Conservation (phyloP, 2,329 filamentous ascomycete genomes). For the Colletotrichum tamarilloi region DNA sequence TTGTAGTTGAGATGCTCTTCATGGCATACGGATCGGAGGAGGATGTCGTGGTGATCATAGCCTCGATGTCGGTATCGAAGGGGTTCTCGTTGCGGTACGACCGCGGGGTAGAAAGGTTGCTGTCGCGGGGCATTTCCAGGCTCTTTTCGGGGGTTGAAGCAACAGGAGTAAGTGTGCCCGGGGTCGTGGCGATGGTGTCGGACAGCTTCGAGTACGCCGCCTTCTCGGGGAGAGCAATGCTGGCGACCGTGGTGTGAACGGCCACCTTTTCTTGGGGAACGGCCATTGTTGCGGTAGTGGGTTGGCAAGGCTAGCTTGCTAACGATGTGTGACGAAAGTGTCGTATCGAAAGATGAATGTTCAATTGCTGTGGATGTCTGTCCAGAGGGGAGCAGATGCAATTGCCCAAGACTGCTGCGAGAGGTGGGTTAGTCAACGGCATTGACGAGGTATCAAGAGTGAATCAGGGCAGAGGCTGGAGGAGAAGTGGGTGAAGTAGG, state of each 20-base stretch:
- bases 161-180: slow-evolving; percentile 31
- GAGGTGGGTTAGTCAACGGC: slow-evolving; percentile 28
- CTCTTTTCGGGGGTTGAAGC: slow-evolving; percentile 38
- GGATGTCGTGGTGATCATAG: slow-evolving; percentile 55
- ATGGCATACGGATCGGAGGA: slow-evolving; percentile 44
- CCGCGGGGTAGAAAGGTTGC: slow-evolving; percentile 56
- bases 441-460: slow-evolving; percentile 13
- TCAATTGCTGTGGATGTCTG: background rate
- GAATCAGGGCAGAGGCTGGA: slow-evolving; percentile 10
- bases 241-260: slow-evolving; percentile 10
- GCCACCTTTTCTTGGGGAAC: slow-evolving; percentile 25
- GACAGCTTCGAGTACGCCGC: slow-evolving; percentile 22
- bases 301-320: background rate
- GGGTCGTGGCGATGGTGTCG: slow-evolving; percentile 4
- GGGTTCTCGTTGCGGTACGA: slow-evolving; percentile 58
- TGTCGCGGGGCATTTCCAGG: slow-evolving; percentile 45
- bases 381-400: background rate
- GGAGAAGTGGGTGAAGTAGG: slow-evolving; percentile 1
- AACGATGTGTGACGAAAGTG: slow-evolving; percentile 9
- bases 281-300: slow-evolving; percentile 8
- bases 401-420: slow-evolving; percentile 23
- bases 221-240: slow-evolving; percentile 30
- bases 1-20: slow-evolving; percentile 50
- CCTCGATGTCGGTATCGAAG: slow-evolving; percentile 70
- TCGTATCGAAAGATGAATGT: background rate